Evolutionary conservation across 1,284 basidiomycete genomes (phyloP).

Genomic region (Pisolithus thermaeus): DNA sequence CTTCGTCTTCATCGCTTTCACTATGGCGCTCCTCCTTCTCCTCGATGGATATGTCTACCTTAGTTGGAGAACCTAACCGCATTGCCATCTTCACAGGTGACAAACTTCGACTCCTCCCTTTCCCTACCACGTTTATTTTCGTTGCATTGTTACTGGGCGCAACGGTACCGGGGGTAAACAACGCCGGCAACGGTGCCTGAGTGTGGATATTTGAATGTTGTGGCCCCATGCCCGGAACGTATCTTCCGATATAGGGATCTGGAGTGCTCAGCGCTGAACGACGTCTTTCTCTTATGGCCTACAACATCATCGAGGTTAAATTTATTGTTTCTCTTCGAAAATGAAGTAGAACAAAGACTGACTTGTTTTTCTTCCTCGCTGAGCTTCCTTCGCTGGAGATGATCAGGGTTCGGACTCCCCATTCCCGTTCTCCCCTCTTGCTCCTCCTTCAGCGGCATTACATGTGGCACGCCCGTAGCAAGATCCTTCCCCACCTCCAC

Average conservation of each 20-base stretch:
- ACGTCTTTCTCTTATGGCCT: conserved; percentile 58
- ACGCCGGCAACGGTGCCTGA: conserved; percentile 11
- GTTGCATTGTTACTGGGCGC: too few relatives aligned
- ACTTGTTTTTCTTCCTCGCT: conserved; percentile 51
- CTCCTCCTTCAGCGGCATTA: conserved; percentile 28
- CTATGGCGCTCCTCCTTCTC: conserved; percentile 6
- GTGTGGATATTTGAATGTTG: conserved; percentile 1
- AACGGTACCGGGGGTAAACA: conserved; percentile 2
- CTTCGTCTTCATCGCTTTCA: conserved; percentile 33
- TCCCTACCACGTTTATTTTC: too few relatives aligned
- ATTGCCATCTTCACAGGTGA: conserved; percentile 17
- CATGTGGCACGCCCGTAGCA: conserved; percentile 33
- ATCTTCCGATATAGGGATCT: conserved; percentile 48
- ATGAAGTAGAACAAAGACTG: conserved; percentile 3
- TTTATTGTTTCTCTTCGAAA: neutral
- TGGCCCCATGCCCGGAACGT: conserved; percentile 35
- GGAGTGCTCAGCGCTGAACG: conserved; percentile 48
- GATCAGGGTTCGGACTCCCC: too few relatives aligned
- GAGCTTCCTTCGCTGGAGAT: conserved; percentile 20
- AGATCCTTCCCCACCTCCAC: conserved; percentile 32
- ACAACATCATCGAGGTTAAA: neutral
- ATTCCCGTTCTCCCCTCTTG: neutral
- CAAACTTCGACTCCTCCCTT: neutral
- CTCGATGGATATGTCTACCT: too few relatives aligned
- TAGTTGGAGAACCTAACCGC: neutral